A percentile compares a stretch with the other conserved stretches of the same genome.
phyloP scores from a whole-genome alignment of 148 eudicot species.

The Chenopodium formosanum region DNA sequence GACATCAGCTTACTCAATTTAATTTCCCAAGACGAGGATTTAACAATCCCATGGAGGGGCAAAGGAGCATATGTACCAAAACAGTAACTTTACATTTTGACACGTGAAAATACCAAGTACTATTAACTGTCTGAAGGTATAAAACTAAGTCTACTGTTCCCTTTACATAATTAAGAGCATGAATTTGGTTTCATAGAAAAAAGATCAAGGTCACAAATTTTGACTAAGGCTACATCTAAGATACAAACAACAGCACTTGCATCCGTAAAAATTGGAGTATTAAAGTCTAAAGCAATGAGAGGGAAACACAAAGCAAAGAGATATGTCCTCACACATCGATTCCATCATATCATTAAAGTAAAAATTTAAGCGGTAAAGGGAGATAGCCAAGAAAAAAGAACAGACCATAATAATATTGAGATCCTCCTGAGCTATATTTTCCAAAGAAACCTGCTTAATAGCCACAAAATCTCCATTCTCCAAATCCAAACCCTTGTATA shows the following conservation, averaged over 20 bases:
- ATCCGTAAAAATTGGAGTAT: not conserved
- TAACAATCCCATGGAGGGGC: not conserved
- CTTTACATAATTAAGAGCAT: not conserved
- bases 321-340: not conserved
- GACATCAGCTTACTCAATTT: not conserved
- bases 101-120: not conserved
- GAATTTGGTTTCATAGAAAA: not conserved
- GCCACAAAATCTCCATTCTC: conserved; percentile 99
- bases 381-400: not conserved
- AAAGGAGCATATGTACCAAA: not conserved
- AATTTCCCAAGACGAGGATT: not conserved
- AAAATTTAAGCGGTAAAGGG: not conserved
- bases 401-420: conserved; percentile 91
- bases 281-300: not conserved
- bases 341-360: not conserved
- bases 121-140: not conserved
- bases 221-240: not conserved
- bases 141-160: not conserved
- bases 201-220: not conserved
- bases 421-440: conserved; percentile 97
- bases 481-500: conserved; percentile 98
- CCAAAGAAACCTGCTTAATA: conserved; percentile 93
- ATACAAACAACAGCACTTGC: not conserved
- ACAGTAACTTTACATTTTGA: not conserved
- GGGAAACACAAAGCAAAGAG: not conserved